Percentiles rank a stretch among this genome's conserved stretches.
Conservation (phyloP, 495 filamentous ascomycete genomes). For the Lindgomyces ingoldianus region DNA sequence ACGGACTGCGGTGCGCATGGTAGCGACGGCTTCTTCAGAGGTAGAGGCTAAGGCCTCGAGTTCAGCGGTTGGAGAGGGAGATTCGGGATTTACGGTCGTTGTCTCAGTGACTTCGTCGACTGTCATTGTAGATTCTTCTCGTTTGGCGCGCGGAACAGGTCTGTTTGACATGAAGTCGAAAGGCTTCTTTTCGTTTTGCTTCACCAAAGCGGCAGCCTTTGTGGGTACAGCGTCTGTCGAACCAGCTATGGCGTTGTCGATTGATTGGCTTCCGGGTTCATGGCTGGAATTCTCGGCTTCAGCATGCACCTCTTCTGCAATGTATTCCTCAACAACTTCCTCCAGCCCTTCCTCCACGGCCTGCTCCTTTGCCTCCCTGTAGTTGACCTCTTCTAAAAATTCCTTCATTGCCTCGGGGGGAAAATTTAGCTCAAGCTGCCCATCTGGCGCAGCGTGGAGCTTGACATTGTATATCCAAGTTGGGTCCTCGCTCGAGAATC, state of each 20-base stretch:
- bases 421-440: not conserved
- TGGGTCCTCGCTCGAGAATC: conserved; percentile 7
- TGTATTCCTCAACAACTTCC: not conserved
- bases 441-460: not conserved
- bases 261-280: too few species aligned
- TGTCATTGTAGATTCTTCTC: not conserved
- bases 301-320: not conserved
- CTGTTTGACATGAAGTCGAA: conserved; percentile 34
- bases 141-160: conserved; percentile 9
- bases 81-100: not conserved
- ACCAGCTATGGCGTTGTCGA: not conserved
- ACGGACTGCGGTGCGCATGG: not conserved
- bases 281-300: too few species aligned
- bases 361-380: not conserved
- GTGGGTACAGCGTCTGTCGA: not conserved
- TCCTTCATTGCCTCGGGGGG: not conserved
- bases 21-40: not conserved
- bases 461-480: conserved; percentile 22
- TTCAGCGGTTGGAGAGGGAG: not conserved
- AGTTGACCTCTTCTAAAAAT: not conserved
- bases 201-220: not conserved
- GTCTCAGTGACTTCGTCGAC: not conserved
- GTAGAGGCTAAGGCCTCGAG: not conserved
- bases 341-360: not conserved
- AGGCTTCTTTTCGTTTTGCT: conserved; percentile 4